phyloP scores from a whole-genome alignment of 2,329 filamentous ascomycete species.

The Pezicula rhizophila region DNA sequence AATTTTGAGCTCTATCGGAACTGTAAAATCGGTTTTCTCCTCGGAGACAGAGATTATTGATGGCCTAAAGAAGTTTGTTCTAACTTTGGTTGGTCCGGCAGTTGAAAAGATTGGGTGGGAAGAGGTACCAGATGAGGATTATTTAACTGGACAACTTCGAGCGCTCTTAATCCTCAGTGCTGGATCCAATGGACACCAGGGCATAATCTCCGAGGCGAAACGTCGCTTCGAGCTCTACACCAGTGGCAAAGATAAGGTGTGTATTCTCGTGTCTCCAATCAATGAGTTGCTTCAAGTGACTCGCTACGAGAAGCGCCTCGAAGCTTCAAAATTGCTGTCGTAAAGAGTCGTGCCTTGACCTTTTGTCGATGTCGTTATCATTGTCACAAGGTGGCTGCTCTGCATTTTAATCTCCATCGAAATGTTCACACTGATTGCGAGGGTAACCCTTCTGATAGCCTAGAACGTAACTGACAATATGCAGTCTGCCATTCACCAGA shows the following conservation, averaged over 20 bases:
- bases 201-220: conserved; percentile 62
- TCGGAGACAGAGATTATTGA: conserved; percentile 66
- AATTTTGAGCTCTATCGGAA: conserved; percentile 68
- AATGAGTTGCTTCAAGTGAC: too few relatives aligned
- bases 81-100: conserved; percentile 69
- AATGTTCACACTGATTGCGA: too few relatives aligned
- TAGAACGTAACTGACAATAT: conserved; percentile 20
- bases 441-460: too few relatives aligned
- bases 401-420: too few relatives aligned
- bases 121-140: conserved; percentile 71
- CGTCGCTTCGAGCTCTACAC: conserved; percentile 77
- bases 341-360: too few relatives aligned
- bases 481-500: conserved; percentile 65
- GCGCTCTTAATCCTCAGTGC: conserved; percentile 74
- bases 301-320: too few relatives aligned
- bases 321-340: too few relatives aligned
- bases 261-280: too few relatives aligned
- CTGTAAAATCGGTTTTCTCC: conserved; percentile 79
- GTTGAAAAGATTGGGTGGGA: conserved; percentile 83
- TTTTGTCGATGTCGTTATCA: too few relatives aligned
- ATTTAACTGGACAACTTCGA: conserved; percentile 74
- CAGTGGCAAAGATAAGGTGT: conserved; percentile 46
- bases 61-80: conserved; percentile 70
- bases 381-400: too few relatives aligned
- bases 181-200: conserved; percentile 68